phyloP scores from a whole-genome alignment of 1,284 basidiomycete species.

The Apiotrichum domesticum region DNA sequence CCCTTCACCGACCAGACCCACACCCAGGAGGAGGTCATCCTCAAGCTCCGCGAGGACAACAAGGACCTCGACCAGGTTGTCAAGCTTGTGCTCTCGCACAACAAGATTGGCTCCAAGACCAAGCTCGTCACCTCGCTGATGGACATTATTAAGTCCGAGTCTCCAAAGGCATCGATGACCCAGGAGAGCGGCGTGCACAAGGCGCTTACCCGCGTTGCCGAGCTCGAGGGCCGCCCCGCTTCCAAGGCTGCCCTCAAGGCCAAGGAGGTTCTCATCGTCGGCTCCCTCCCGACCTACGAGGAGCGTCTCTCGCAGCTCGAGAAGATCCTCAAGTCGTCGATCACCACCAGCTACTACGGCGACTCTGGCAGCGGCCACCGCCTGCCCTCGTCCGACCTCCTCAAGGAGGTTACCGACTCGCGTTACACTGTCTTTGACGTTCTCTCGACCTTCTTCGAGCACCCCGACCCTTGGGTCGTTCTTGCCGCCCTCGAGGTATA shows the following conservation, averaged over 20 bases:
- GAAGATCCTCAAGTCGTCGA: slow-evolving; percentile 79
- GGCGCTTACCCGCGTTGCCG: slow-evolving; percentile 49
- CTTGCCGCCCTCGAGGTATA: slow-evolving; percentile 95
- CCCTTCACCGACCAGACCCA: slow-evolving; percentile 72
- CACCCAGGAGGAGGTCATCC: slow-evolving; percentile 81
- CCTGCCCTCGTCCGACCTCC: slow-evolving; percentile 72
- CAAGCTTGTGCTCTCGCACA: slow-evolving; percentile 84
- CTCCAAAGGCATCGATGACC: slow-evolving; percentile 62
- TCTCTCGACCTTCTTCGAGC: slow-evolving; percentile 88
- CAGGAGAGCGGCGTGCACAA: slow-evolving; percentile 40
- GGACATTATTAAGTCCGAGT: slow-evolving; percentile 76
- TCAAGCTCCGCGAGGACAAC: slow-evolving; percentile 83
- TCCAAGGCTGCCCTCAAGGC: slow-evolving; percentile 88
- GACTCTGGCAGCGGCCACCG: slow-evolving; percentile 65
- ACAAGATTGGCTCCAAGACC: slow-evolving; percentile 88
- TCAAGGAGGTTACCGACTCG: slow-evolving; percentile 92
- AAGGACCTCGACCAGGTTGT: slow-evolving; percentile 91
- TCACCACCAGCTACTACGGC: slow-evolving; percentile 81
- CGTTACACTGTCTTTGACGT: slow-evolving; percentile 97
- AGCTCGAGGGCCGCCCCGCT: slow-evolving; percentile 78
- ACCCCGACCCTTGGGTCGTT: slow-evolving; percentile 73
- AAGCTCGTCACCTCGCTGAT: slow-evolving; percentile 79
- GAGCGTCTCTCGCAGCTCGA: slow-evolving; percentile 94
- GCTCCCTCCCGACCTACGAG: slow-evolving; percentile 93
- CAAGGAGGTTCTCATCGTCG: slow-evolving; percentile 91